Evolutionary conservation across 306 rosid species (phyloP), one percentile per base, ranked within the genome.

Genomic region (Cajanus cajan): DNA sequence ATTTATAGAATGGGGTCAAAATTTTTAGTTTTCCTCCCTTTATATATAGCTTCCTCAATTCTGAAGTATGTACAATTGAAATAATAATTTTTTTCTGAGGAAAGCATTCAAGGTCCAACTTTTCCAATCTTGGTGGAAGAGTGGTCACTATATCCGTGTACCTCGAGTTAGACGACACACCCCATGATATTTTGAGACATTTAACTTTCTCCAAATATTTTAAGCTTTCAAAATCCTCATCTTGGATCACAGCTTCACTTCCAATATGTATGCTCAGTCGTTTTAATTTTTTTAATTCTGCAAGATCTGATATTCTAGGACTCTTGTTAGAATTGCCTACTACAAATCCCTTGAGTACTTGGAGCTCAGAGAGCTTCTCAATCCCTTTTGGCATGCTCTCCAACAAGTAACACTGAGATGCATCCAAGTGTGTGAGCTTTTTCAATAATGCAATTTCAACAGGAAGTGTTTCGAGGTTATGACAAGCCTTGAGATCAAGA

Each of bases 291-390:
- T 1, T 0, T 68, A 81, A 13, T 0, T 4, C 16, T 15, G 0
- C 1, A 1, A 84, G 71, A 24, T 66, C 48, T 0, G 25, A 7
- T 5, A 87, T 21, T 48, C 44, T 58, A 6, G 81, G 25, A 43
- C 58, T 48, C 7, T 14, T 31, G 40, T 2, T 33, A 0, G 39
- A 7, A 28, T 16, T 8, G 1, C 78, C 86, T 5, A 81, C 40
- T 0, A 84, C 16, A 63, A 87, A 87, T 13, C 90, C 90, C 48
- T 87, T 82, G 5, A 87, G 82, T 0, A 79, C 88, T 75, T 78
- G 74, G 0, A 87, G 79, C 0, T 78, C 40, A 0, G 31, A 8
- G 6, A 87, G 82, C 2, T 65, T 65, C 1, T 69, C 58, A 6
- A 87, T 21, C 31, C 86, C 90, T 57, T 36, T 81, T 0, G 90